Evolutionary conservation across 352 stramenopile genomes (phyloP).

Genomic region (Plasmopara viticola): DNA sequence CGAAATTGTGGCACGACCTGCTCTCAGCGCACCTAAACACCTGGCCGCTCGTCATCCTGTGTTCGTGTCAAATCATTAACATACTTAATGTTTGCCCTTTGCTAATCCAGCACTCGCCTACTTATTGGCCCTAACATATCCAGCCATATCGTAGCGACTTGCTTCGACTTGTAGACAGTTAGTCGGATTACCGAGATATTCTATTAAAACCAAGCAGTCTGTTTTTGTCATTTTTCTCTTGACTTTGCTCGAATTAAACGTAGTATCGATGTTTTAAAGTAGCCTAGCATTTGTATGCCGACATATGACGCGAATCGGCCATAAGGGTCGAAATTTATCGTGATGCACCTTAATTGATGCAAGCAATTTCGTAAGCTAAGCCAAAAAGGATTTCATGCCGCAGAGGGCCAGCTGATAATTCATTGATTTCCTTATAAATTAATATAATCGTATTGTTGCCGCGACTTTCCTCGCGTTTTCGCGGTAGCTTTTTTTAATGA

Average conservation of each 20-base stretch:
- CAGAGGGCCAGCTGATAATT: constrained; percentile 40
- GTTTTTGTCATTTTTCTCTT: background rate
- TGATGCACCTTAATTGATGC: constrained; percentile 53
- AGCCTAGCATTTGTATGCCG: constrained; percentile 48
- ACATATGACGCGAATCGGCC: constrained; percentile 52
- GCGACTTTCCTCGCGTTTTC: constrained; percentile 9
- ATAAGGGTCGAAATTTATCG: constrained; percentile 59
- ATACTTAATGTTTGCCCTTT: too few species aligned
- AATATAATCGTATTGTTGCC: background rate
- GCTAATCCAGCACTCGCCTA: too few species aligned
- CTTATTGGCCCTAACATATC: too few species aligned
- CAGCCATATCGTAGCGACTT: too few species aligned
- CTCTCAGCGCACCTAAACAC: too few species aligned
- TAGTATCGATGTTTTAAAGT: constrained; percentile 41
- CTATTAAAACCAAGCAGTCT: background rate
- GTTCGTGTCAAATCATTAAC: too few species aligned
- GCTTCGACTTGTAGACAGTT: too few species aligned
- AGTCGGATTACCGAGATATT: too few species aligned
- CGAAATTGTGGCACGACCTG: too few species aligned
- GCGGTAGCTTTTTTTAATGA: constrained; percentile 5
- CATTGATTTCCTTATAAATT: constrained; percentile 2
- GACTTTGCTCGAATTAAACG: constrained; percentile 20
- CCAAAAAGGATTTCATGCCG: constrained; percentile 56
- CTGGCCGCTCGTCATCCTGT: too few species aligned
- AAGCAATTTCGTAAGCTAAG: constrained; percentile 45